Evolutionary conservation across 148 eudicot species (phyloP).

Genomic region (Oxyria digyna): DNA sequence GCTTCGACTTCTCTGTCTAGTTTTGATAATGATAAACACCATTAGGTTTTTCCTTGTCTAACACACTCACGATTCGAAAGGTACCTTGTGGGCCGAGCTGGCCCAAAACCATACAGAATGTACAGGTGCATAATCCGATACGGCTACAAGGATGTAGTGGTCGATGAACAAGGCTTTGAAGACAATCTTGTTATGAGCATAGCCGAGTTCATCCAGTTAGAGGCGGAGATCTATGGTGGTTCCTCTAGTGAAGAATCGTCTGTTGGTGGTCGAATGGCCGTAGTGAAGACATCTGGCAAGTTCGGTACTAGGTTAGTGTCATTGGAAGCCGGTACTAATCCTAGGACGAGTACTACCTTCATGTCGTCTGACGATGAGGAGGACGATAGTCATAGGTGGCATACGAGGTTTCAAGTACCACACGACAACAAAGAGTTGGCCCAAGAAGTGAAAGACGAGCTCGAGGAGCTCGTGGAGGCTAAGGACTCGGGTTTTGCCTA

Average conservation of each 20-base stretch:
- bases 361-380: background rate
- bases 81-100: conserved; percentile 32
- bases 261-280: conserved; percentile 31
- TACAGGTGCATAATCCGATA: conserved; percentile 42
- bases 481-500: conserved; percentile 37
- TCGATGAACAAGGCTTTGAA: conserved; percentile 29
- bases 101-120: conserved; percentile 34
- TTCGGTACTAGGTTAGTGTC: conserved; percentile 33
- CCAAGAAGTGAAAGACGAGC: conserved; percentile 25
- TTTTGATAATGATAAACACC: too few relatives aligned
- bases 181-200: conserved; percentile 29
- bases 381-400: conserved; percentile 6
- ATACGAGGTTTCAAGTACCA: conserved; percentile 21
- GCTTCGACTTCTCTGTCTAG: too few relatives aligned
- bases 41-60: too few relatives aligned
- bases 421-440: conserved; percentile 13
- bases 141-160: conserved; percentile 36
- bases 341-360: too few relatives aligned
- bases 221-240: conserved; percentile 21
- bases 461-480: conserved; percentile 30
- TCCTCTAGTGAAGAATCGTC: conserved; percentile 4
- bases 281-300: conserved; percentile 31
- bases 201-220: conserved; percentile 37
- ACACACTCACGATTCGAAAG: too few relatives aligned
- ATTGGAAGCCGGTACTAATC: too few relatives aligned